Base-by-base conservation (phyloP, 805 yeast species). In the Dipodascopsis uninucleata region DNA sequence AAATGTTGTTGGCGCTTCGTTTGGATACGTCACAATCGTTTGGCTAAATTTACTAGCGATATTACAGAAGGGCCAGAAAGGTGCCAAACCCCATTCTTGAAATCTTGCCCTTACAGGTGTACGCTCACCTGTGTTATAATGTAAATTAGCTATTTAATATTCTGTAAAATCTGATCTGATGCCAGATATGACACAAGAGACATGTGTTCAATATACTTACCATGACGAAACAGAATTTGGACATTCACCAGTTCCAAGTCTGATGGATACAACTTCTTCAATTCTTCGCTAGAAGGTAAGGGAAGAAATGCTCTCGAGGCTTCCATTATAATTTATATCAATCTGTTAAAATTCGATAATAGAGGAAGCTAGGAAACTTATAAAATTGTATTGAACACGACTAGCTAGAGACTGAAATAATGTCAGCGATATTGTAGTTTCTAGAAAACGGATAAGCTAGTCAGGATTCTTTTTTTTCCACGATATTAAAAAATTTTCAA, bases 31-130 rank as follows among this genome's bases (percentile, higher is more conserved):
- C 12, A 49, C 45, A 31, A 49, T 45, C 9, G 50, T 41, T 39
- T 49, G 53, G 18, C 43, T 28, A 28, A 49, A 49, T 12, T 40
- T 36, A 31, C 39, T 35, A 2, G 50, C 53, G 41, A 49, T 45
- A 28, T 32, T 31, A 45, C 53, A 49, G 29, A 45, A 44, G 14
- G 53, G 53, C 53, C 53, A 49, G 43, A 49, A 49, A 2, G 53
- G 53, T 24, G 45, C 36, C 35, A 49, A 39, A 20, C 53, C 53
- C 53, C 53, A 49, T 6, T 46, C 43, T 26, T 47, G 56, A 31
- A 53, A 47, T 5, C 57, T 41, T n/a, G 49, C 55, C 7, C 55
- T 44, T 1, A 53, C 57, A 5, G 57, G 57, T 6, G 57, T 43
- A 14, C 57, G 52, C 18, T 53, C 56, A 22, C 53, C 53, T 48